A percentile compares a stretch with the other conserved stretches of the same genome.
These are phyloP conservation scores for Dendrocalamus sinicus DNA, from an alignment of 176 grass and related monocot species.

Conservation along the genomic window DNA sequence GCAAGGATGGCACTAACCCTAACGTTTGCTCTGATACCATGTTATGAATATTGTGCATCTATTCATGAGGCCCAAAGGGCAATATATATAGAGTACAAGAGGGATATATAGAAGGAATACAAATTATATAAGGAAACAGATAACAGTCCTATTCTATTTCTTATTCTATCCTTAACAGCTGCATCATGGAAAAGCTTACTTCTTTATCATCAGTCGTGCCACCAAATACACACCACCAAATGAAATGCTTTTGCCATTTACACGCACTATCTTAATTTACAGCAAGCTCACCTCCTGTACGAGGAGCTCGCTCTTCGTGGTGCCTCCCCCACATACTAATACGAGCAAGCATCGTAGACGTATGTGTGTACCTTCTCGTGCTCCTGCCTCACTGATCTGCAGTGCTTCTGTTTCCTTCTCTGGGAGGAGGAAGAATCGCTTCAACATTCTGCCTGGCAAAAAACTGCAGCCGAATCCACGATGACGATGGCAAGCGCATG, in stretches of 20 bases:
- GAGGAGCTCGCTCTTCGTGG: conserved; percentile 21
- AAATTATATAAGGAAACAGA: too few relatives aligned
- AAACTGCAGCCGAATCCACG: conserved; percentile 44
- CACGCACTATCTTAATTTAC: conserved; percentile 43
- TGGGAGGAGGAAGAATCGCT: not conserved
- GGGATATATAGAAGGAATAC: too few relatives aligned
- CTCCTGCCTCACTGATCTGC: conserved; percentile 28
- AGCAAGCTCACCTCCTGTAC: conserved; percentile 30
- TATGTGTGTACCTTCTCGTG: conserved; percentile 14
- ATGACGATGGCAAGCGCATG: not conserved
- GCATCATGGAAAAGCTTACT: conserved; percentile 31
- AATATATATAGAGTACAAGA: too few relatives aligned
- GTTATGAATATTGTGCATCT: too few relatives aligned
- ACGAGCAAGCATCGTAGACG: not conserved
- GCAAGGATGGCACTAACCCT: too few relatives aligned
- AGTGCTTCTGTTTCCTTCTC: conserved; percentile 9
- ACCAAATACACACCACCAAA: conserved; percentile 39
- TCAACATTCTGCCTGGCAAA: conserved; percentile 51
- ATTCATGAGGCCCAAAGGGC: too few relatives aligned
- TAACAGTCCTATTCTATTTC: too few relatives aligned
- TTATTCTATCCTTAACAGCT: too few relatives aligned
- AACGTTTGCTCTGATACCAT: too few relatives aligned
- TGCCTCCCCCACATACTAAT: conserved; percentile 7
- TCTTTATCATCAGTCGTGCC: conserved; percentile 45
- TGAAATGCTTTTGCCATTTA: conserved; percentile 33